A percentile compares a stretch with the other conserved stretches of the same genome.
Conservation (phyloP, 352 stramenopile species). For the Globisporangium sylvaticum region DNA sequence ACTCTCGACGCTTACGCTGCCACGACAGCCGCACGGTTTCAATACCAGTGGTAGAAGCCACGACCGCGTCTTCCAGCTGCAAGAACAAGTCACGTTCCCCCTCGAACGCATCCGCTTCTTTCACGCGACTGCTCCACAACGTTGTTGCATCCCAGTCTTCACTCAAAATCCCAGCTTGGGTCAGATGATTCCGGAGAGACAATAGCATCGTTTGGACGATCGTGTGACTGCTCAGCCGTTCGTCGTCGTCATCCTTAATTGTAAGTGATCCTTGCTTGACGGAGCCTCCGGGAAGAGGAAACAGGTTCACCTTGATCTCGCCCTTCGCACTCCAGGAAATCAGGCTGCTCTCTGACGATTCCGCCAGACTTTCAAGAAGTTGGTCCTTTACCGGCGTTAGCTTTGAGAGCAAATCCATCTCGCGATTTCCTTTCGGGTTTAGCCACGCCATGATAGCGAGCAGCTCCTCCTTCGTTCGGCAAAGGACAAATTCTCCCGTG, state of each 20-base stretch:
- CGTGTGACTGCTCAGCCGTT: constrained; percentile 34
- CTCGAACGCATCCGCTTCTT: constrained; percentile 28
- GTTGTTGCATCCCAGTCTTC: constrained; percentile 39
- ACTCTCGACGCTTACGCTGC: constrained; percentile 73
- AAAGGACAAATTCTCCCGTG: constrained; percentile 55
- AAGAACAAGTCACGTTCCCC: constrained; percentile 42
- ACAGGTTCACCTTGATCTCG: constrained; percentile 53
- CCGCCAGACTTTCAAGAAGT: constrained; percentile 24
- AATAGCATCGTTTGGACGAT: constrained; percentile 63
- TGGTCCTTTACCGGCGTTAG: constrained; percentile 43
- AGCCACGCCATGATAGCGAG: constrained; percentile 55
- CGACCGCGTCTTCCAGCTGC: constrained; percentile 54
- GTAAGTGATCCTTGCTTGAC: constrained; percentile 42
- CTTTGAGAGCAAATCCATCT: constrained; percentile 57
- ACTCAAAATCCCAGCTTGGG: constrained; percentile 46
- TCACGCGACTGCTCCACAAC: constrained; percentile 40
- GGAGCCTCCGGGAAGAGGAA: constrained; percentile 55
- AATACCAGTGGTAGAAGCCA: constrained; percentile 24
- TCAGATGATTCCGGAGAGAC: constrained; percentile 52
- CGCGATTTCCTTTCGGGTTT: constrained; percentile 70
- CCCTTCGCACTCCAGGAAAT: constrained; percentile 29
- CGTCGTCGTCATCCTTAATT: constrained; percentile 35
- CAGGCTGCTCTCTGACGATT: constrained; percentile 17
- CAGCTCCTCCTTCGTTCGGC: constrained; percentile 38
- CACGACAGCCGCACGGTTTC: constrained; percentile 69